Base-by-base conservation (phyloP, 306 rosid species). In the Acmispon strigosus region DNA sequence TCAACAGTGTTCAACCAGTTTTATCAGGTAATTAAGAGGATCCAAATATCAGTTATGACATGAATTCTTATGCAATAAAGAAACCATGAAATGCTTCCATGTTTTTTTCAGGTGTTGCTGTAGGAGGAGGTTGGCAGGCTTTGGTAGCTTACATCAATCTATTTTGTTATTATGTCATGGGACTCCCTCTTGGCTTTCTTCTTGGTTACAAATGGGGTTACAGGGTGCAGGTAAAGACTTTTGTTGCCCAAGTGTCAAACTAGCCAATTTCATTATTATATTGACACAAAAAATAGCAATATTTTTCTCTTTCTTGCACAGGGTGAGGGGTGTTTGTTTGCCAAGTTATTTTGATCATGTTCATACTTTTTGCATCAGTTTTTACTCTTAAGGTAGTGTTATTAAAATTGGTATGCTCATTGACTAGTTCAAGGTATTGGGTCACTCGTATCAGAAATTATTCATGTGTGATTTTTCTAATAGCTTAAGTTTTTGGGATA, bases 41-140 rank as follows among this genome's bases (percentile, higher is more conserved):
- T 50, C 43, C 10, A 7, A n/a, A 34, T 45, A 36, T 44, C 0
- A 47, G 17, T 0, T 11, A 41, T 15, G 2, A 66, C 4, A 19
- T 14, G 11, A 17, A 49, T 55, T 34, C 10, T 22, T 16, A 18
- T 70, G 15, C 14, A 17, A 50, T 13, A 52, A 45, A 15, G 44
- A 8, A 57, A 44, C 54, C 13, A 57, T 66, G 68, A 50, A 47
- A 56, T n/a, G 37, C 8, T 13, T 13, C 2, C 12, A 1, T 59
- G 4, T 55, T 60, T n/a, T n/a, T 69, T 79, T 48, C 84, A 92
- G 98, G 98, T 57, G 96, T 92, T 67, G 98, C 98, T 44, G 89
- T 92, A 29, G 98, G 98, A 85, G 98, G 98, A 81, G 96, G 98
- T 4, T 92, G 98, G 98, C 98, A 92, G 70, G 96, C 86, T 52